A percentile compares a stretch with the other conserved stretches of the same genome.
Conservation (phyloP, 1,284 basidiomycete species). For the Moniliophthora roreri region DNA sequence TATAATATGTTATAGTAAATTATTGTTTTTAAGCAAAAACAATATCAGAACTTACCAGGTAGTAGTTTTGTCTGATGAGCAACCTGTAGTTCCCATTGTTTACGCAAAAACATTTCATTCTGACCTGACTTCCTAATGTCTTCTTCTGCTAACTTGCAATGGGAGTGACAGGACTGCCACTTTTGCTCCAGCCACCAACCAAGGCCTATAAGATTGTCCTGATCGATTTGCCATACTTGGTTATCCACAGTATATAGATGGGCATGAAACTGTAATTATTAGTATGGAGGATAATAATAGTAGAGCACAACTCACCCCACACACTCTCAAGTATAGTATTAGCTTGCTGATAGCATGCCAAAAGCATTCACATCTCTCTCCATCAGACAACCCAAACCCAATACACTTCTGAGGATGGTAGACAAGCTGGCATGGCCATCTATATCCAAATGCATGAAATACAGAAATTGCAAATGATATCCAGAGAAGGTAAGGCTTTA, state of each 20-base stretch:
- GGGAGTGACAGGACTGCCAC: slow-evolving; percentile 6
- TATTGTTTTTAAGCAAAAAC: too few species aligned
- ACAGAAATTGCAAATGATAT: slow-evolving; percentile 27
- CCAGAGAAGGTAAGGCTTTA: slow-evolving; percentile 18
- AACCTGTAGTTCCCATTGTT: slow-evolving; percentile 20
- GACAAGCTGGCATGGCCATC: slow-evolving; percentile 31
- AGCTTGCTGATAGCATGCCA: slow-evolving; percentile 29
- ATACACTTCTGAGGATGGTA: slow-evolving; percentile 28
- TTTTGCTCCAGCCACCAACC: slow-evolving; percentile 18
- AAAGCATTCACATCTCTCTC: slow-evolving; percentile 34
- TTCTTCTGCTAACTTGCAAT: too few species aligned
- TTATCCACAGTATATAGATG: slow-evolving; percentile 23
- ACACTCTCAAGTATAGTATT: slow-evolving; percentile 26
- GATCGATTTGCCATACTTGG: slow-evolving; percentile 22
- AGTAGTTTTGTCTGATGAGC: slow-evolving; percentile 16
- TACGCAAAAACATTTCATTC: slow-evolving; percentile 4
- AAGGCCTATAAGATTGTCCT: slow-evolving; percentile 8
- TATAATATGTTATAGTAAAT: background rate
- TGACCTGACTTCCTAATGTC: background rate
- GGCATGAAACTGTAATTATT: slow-evolving; percentile 18
- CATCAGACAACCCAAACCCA: slow-evolving; percentile 32
- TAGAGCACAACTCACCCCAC: slow-evolving; percentile 21
- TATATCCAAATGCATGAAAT: slow-evolving; percentile 35
- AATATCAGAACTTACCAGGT: slow-evolving; percentile 11
- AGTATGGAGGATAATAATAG: background rate